These are phyloP conservation scores for Rhodotorula taiwanensis DNA, from an alignment of 768 basidiomycete genomes.

Conservation along the genomic window DNA sequence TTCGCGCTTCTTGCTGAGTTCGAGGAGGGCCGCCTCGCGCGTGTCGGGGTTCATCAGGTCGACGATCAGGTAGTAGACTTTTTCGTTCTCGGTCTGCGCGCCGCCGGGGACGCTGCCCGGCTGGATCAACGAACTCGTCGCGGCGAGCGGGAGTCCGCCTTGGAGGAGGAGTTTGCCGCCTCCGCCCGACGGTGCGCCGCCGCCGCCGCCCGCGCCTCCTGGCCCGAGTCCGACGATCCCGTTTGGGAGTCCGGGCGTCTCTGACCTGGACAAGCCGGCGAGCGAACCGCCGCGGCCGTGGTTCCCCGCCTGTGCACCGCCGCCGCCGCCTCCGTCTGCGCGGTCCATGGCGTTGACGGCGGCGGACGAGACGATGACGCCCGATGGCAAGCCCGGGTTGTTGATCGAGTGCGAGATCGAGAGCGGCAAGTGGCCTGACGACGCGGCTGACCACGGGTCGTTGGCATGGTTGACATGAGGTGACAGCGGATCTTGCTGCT, in stretches of 20 bases:
- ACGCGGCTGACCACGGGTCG: conserved; percentile 26
- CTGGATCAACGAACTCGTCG: conserved; percentile 34
- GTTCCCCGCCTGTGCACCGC: too few relatives aligned
- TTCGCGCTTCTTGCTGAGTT: conserved; percentile 96
- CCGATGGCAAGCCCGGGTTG: conserved; percentile 42
- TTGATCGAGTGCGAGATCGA: conserved; percentile 40
- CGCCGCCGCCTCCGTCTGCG: conserved; percentile 13
- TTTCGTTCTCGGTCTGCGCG: conserved; percentile 55
- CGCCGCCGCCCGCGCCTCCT: not conserved
- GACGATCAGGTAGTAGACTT: conserved; percentile 85
- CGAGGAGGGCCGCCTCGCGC: conserved; percentile 83
- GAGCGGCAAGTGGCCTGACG: conserved; percentile 30
- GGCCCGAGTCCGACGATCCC: not conserved
- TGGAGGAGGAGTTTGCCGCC: conserved; percentile 30
- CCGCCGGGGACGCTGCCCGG: conserved; percentile 33
- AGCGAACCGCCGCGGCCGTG: too few relatives aligned
- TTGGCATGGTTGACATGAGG: conserved; percentile 41
- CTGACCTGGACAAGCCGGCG: conserved; percentile 23
- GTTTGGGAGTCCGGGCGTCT: conserved; percentile 36
- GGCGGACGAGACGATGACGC: conserved; percentile 35
- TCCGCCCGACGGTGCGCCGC: conserved; percentile 1
- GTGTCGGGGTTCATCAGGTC: conserved; percentile 59
- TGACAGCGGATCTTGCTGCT: conserved; percentile 14
- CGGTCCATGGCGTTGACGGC: conserved; percentile 34
- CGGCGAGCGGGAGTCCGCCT: conserved; percentile 9